Percentiles rank a stretch among this genome's conserved stretches.
Evolutionary conservation across 73 alveolate genomes (phyloP).

Genomic region (Paramecium tetraurelia): DNA sequence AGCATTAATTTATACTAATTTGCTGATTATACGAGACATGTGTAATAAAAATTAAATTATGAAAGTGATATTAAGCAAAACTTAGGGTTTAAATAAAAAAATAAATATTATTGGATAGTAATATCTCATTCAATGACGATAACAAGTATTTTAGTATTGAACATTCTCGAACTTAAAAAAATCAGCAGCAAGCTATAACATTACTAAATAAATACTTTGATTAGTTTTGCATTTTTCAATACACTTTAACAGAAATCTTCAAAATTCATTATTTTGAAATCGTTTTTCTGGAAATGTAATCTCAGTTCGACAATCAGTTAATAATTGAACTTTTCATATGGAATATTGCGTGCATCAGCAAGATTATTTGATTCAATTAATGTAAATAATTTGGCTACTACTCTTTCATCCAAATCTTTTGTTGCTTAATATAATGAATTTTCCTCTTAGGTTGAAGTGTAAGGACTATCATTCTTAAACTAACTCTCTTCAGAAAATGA

Average conservation of each 20-base stretch:
- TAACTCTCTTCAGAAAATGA: constrained; percentile 48
- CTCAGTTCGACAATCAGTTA: not conserved
- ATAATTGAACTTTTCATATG: constrained; percentile 42
- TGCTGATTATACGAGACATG: not conserved
- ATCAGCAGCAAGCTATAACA: not conserved
- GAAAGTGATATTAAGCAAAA: no score
- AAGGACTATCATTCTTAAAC: constrained; percentile 25
- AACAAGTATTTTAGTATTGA: not conserved
- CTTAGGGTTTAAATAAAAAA: not conserved
- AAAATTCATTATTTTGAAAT: not conserved
- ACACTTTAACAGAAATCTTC: not conserved
- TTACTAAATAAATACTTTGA: not conserved
- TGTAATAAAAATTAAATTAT: not conserved
- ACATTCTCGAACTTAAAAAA: not conserved
- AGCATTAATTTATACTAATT: not conserved
- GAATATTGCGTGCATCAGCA: constrained; percentile 35
- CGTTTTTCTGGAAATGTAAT: not conserved
- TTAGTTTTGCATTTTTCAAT: not conserved
- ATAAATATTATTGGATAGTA: not conserved
- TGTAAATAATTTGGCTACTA: not conserved
- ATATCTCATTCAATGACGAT: not conserved
- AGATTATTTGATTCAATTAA: not conserved
- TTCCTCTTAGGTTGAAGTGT: not conserved
- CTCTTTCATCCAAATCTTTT: constrained; percentile 18
- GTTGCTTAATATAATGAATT: not conserved